phyloP scores from a whole-genome alignment of 257 asterid genomes.

The Solanum dulcamara region DNA sequence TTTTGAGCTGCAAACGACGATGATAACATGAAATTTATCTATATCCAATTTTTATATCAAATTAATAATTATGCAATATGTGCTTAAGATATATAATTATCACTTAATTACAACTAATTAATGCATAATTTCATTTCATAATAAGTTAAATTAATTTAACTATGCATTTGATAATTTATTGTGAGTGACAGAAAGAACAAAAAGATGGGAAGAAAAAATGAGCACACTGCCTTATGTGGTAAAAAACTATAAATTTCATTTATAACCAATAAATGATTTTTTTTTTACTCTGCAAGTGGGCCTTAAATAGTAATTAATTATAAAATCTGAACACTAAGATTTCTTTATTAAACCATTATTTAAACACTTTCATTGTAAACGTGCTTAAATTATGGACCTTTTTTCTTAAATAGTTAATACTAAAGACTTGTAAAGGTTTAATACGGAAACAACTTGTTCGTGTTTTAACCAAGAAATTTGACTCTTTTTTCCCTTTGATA shows the following conservation, averaged over 20 bases:
- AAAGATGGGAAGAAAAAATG: neutral
- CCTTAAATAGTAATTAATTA: neutral
- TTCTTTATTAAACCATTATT: neutral
- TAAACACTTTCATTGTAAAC: neutral
- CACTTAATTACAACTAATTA: neutral
- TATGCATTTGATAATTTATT: neutral
- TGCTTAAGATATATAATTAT: neutral
- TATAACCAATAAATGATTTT: neutral
- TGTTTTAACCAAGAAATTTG: neutral
- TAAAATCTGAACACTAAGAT: neutral
- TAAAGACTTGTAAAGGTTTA: neutral
- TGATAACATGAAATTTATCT: neutral
- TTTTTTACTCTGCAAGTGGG: neutral
- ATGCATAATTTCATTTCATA: neutral
- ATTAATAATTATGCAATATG: neutral
- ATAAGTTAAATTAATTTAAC: neutral
- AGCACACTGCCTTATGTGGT: neutral
- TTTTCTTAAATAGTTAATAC: neutral
- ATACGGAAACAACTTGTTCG: neutral
- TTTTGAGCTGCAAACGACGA: neutral
- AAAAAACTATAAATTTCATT: neutral
- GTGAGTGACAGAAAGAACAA: neutral
- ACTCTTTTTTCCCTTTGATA: neutral
- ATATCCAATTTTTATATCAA: neutral
- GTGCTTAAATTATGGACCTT: neutral